Percentiles rank a stretch among this genome's conserved stretches.
Conservation (phyloP, 2,329 filamentous ascomycete species). For the Fusarium sp. region DNA sequence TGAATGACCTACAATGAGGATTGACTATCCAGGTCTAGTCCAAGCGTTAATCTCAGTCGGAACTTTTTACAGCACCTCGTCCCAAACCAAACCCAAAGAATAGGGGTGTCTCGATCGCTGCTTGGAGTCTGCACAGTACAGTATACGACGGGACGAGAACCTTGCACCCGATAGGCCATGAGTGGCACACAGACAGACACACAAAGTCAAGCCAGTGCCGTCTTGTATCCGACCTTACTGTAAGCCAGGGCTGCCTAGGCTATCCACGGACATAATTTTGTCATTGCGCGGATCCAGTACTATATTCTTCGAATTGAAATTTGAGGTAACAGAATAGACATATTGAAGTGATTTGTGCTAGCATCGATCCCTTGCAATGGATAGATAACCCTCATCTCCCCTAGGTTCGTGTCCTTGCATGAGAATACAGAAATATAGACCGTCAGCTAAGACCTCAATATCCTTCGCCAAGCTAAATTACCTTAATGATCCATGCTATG, state of each 20-base stretch:
- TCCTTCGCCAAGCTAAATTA: constrained; percentile 28
- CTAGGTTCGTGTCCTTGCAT: neutral
- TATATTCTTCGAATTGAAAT: constrained; percentile 8
- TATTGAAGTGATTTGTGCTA: too few species aligned
- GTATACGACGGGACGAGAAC: constrained; percentile 30
- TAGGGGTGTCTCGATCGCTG: constrained; percentile 27
- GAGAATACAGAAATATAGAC: neutral
- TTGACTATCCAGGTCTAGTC: constrained; percentile 35
- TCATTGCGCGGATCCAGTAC: neutral
- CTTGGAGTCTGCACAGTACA: too few species aligned
- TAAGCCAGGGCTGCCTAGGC: constrained; percentile 31
- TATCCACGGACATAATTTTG: constrained; percentile 6
- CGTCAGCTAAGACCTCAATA: constrained; percentile 15
- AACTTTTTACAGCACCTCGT: constrained; percentile 7
- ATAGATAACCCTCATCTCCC: neutral
- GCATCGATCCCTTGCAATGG: neutral
- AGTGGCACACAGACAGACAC: constrained; percentile 32
- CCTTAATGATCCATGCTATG: constrained; percentile 36
- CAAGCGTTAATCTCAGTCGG: constrained; percentile 41
- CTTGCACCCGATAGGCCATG: constrained; percentile 40
- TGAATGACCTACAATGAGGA: constrained; percentile 18
- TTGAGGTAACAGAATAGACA: neutral
- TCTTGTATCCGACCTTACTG: constrained; percentile 7
- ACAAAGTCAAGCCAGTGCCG: constrained; percentile 36
- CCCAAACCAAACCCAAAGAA: neutral